Evolutionary conservation across 1,284 basidiomycete genomes (phyloP).

Genomic region (Ganoderma sp.): DNA sequence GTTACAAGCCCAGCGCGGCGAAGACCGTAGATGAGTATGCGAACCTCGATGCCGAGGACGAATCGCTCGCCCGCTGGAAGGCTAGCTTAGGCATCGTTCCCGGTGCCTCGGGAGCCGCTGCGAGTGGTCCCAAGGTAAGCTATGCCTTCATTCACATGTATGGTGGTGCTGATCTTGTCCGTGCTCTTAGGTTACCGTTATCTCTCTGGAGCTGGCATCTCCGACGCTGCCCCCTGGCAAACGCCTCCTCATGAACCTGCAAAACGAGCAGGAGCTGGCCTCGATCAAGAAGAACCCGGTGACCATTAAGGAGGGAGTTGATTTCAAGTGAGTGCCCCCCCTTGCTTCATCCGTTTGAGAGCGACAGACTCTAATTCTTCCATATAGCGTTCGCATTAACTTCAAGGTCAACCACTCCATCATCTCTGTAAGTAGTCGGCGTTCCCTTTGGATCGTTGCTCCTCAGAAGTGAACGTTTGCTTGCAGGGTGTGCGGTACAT

Average conservation of each 20-base stretch:
- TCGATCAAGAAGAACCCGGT: slow-evolving; percentile 74
- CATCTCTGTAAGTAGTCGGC: slow-evolving; percentile 66
- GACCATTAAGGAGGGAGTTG: slow-evolving; percentile 83
- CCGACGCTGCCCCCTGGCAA: slow-evolving; percentile 68
- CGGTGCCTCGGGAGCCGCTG: slow-evolving; percentile 47
- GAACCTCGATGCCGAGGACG: slow-evolving; percentile 83
- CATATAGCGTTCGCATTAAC: slow-evolving; percentile 73
- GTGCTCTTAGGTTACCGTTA: slow-evolving; percentile 61
- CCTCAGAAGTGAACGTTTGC: slow-evolving; percentile 18
- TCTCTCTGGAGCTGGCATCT: slow-evolving; percentile 74
- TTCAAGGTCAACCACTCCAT: slow-evolving; percentile 88
- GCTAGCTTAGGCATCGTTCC: slow-evolving; percentile 84
- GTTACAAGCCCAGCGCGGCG: slow-evolving; percentile 72
- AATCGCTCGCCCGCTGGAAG: slow-evolving; percentile 89
- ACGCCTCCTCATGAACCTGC: slow-evolving; percentile 63
- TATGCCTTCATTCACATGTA: not conserved
- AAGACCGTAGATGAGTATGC: slow-evolving; percentile 77
- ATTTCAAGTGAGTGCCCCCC: slow-evolving; percentile 66
- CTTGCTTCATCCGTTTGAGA: not conserved
- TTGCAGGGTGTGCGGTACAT: slow-evolving; percentile 81
- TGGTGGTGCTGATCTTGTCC: not conserved
- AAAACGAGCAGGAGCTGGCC: slow-evolving; percentile 51
- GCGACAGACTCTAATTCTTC: slow-evolving; percentile 14
- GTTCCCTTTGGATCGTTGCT: not conserved
- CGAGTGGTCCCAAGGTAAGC: slow-evolving; percentile 67